phyloP scores from a whole-genome alignment of 2,329 filamentous ascomycete genomes.

The Paracamarosporium sp. region DNA sequence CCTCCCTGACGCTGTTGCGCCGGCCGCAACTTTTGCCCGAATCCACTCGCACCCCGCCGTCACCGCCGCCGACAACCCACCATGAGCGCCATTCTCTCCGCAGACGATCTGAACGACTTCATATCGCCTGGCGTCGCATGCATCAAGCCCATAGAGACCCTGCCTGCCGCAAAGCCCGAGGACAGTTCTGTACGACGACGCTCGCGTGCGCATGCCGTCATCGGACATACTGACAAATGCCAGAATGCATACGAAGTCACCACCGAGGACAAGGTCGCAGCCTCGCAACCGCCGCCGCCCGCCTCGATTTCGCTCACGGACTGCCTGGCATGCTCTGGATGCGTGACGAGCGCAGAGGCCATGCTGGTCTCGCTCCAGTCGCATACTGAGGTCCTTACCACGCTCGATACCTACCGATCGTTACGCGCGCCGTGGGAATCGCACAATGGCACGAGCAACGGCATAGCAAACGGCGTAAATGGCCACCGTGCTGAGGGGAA shows the following conservation, averaged over 20 bases:
- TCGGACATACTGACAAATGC: slow-evolving; percentile 32
- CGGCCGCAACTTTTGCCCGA: slow-evolving; percentile 13
- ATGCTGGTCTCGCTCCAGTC: slow-evolving; percentile 96
- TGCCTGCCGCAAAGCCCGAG: slow-evolving; percentile 65
- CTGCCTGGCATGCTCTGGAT: slow-evolving; percentile 96
- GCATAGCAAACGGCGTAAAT: slow-evolving; percentile 18
- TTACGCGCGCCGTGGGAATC: slow-evolving; percentile 45
- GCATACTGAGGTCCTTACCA: slow-evolving; percentile 85
- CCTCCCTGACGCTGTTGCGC: slow-evolving; percentile 6
- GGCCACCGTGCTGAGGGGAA: slow-evolving; percentile 59
- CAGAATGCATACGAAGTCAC: slow-evolving; percentile 82
- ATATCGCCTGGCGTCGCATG: slow-evolving; percentile 97
- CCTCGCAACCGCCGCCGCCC: slow-evolving; percentile 66
- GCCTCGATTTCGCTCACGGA: slow-evolving; percentile 96
- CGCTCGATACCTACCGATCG: slow-evolving; percentile 70
- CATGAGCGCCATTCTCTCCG: slow-evolving; percentile 97
- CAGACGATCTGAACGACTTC: slow-evolving; percentile 98
- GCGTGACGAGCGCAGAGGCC: slow-evolving; percentile 95
- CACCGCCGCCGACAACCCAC: slow-evolving; percentile 20
- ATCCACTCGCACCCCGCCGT: slow-evolving; percentile 11
- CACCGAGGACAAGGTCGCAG: slow-evolving; percentile 78
- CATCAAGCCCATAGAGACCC: slow-evolving; percentile 95
- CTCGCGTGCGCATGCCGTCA: slow-evolving; percentile 5
- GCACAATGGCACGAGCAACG: slow-evolving; percentile 32
- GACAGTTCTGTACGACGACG: slow-evolving; percentile 50